Percentiles rank a stretch among this genome's conserved stretches.
Evolutionary conservation across 805 yeast genomes (phyloP).

Genomic region (Candida easanensis): DNA sequence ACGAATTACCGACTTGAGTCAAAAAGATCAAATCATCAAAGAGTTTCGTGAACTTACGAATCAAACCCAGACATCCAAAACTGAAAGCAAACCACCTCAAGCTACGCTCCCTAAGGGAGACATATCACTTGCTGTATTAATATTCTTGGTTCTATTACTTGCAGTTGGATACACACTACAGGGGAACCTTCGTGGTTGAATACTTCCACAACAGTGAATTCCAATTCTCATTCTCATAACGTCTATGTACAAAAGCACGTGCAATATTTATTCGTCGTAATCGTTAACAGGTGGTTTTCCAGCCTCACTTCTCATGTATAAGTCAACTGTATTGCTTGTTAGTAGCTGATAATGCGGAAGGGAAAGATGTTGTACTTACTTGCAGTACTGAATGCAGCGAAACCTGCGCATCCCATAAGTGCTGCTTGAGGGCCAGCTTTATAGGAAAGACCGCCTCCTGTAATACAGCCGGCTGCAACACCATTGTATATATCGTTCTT

Average conservation of each 20-base stretch:
- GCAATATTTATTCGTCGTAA: constrained; percentile 2
- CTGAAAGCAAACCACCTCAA: too few relatives aligned
- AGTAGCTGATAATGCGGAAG: constrained; percentile 1
- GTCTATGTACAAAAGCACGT: constrained; percentile 57
- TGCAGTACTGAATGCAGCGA: constrained; percentile 92
- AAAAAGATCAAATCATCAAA: constrained; percentile 6
- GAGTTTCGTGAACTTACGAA: constrained; percentile 6
- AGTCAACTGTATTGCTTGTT: constrained; percentile 44
- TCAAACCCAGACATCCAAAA: too few relatives aligned
- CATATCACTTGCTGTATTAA: neutral
- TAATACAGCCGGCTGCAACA: constrained; percentile 88
- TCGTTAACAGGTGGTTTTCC: constrained; percentile 5
- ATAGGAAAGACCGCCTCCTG: constrained; percentile 94
- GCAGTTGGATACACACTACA: neutral
- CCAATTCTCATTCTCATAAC: too few relatives aligned
- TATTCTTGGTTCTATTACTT: neutral
- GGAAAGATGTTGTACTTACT: constrained; percentile 21
- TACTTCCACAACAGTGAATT: too few relatives aligned
- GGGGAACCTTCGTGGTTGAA: too few relatives aligned
- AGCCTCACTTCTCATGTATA: constrained; percentile 57
- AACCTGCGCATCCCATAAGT: constrained; percentile 90
- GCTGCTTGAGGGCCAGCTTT: constrained; percentile 95
- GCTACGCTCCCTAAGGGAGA: too few relatives aligned
- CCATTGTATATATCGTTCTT: constrained; percentile 93
- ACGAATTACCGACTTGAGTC: neutral